Evolutionary conservation across 805 yeast genomes (phyloP), one percentile per base, ranked within the genome.

Genomic region (Suhomyces vadensis): DNA sequence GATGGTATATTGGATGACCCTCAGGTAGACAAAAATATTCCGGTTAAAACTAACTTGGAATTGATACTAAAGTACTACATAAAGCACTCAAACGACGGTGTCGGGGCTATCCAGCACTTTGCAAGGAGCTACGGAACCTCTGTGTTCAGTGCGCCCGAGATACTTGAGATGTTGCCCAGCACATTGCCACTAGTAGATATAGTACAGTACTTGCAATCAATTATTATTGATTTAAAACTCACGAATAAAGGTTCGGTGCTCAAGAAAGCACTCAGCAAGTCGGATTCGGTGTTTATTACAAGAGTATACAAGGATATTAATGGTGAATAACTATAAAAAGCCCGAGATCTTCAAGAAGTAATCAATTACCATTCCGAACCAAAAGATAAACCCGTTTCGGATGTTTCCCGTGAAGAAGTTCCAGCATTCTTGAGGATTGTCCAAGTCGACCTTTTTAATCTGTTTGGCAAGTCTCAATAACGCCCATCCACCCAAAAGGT

Each of bases 381-480:
- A 78, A 49, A 87, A 73, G 36, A 77, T 76, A 57, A 82, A 73
- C 0, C 94, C 95, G 2, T 96, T 87, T 44, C 74, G 73, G 54
- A 91, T 85, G 61, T 92, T 94, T 31, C 81, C 78, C 13, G 74
- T 74, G 61, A 94, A 94, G 63, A 83, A 79, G 44, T 75, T 73
- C 90, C 97, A 87, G 66, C 99, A 94, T 56, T 82, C 77, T 24
- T 65, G 71, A 10, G 96, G 96, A 54, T 80, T 70, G 60, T 94
- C 87, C 46, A 94, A 72, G 60, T 94, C 80, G 6, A 91, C 97
- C 13, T 68, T 73, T 43, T 67, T 71, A 54, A 91, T 85, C 86
- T 86, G 86, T 27, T 65, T 65, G 53, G 78, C 74, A 27, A 94
- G 63, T 51, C 96, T 76, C 49, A 75, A 80, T 36, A 87, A 82